Evolutionary conservation across 441 rosid genomes (phyloP), one percentile per base, ranked within the genome.

Genomic region (Melastoma candidum): DNA sequence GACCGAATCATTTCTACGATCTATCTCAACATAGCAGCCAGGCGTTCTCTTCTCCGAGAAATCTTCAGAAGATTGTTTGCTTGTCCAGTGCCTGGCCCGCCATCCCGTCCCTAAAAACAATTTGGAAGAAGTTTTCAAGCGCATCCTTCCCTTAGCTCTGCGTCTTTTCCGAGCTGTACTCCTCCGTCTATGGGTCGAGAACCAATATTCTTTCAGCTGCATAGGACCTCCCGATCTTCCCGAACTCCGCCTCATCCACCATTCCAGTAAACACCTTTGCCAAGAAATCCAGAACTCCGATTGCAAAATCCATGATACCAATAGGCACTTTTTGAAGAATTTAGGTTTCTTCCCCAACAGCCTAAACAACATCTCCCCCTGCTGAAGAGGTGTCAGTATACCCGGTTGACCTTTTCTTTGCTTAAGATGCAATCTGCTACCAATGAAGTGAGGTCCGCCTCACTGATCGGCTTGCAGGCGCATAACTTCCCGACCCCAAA

Each of bases 241-340:
- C 98, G 65, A 75, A 90, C 81, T 90, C 98, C 0, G 96, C 98
- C 4, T 93, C 90, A 14, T 90, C 98, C 70, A 77, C 93, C 79
- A 87, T 54, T 0, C 77, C 51, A 51, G 96, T 96, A 61, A 90
- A 78, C 43, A 87, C 62, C 73, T 80, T 83, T 1, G 78, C 82
- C 6, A 87, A 67, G 58, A 71, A 79, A 69, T 85, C 95, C 51
- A 90, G 88, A 12, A 72, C 51, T 0, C 83, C 84, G 17, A 90
- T 84, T 3, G 72, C 86, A n/a, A 87, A 87, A 63, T 90, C 98
- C 98, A 85, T 90, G 44, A 90, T 73, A 71, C 77, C 85, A 2
- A 87, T 85, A 2, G 96, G 98, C 44, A 90, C 96, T n/a, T n/a
- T 70, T 72, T 90, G 71, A 90, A 68, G 73, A 84, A 90, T 79